Evolutionary conservation across 768 basidiomycete species (phyloP), one percentile per base, ranked within the genome.

Genomic region (Suillus luteus): DNA sequence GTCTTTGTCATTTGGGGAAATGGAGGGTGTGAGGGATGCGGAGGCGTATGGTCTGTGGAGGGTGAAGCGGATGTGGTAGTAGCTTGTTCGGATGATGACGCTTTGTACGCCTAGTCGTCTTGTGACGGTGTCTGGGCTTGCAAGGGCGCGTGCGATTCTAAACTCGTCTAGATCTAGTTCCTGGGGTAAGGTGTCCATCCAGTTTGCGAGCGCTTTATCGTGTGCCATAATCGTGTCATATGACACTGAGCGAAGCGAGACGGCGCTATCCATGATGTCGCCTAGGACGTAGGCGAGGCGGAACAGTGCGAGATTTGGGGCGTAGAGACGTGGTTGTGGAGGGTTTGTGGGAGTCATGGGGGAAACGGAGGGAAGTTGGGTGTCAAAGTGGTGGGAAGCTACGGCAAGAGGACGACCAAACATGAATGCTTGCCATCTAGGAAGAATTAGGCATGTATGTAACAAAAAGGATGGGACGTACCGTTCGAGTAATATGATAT

Each of bases 361-460:
- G 69, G 84, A 86, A 62, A 86, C 82, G 0, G 87, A 85, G 37
- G 92, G 92, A 17, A 92, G 78, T 66, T 85, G 87, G 0, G 92
- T 93, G 72, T 93, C 91, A 72, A 91, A 94, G 74, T 93, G 92
- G 72, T 92, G 88, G 5, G 91, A 88, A 4, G 89, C 86, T 62
- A 94, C 87, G 35, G 83, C 79, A 40, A 90, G 77, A 3, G 92
- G 92, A 24, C 92, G 82, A 17, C 92, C 93, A 73, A 94, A 91
- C 83, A 92, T 84, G 76, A 94, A 93, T 0, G 91, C 89, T 72
- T 93, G 91, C 92, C 92, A 94, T 67, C 91, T 92, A 67, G 22
- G 70, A 10, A 22, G 24, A 41, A 64, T 54, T 48, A 64, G 41
- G 48, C 11, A 59, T 64, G 66, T 60, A 61, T 12, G 11, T 40